Base-by-base conservation (phyloP, 2,329 filamentous ascomycete species). In the Orbilia javanica region DNA sequence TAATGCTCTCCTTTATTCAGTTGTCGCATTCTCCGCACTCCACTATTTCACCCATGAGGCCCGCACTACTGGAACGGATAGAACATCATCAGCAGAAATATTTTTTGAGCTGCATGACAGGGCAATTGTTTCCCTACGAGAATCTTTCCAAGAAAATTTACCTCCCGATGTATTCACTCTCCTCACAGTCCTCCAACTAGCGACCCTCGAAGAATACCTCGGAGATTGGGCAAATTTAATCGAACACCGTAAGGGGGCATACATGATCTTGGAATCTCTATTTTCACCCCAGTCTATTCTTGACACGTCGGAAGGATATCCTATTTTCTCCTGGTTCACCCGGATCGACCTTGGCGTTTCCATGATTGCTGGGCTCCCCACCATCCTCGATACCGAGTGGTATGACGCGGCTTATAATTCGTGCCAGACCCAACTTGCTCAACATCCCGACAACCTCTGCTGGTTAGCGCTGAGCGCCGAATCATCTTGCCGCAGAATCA, bases 211-310 rank as follows among this genome's bases (percentile, higher is more conserved):
- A 93, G 96, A 98, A 85, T 96, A 94, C 82, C 87, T 98, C 53
- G 96, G 96, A 11, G 96, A 99, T 83, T 98, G 94, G 94, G 90
- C 96, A 66, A 97, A 96, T 82, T 87, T 98, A 15, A 91, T 96
- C 84, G 93, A 94, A 22, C 96, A 98, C 83, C 94, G 97, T 83
- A 93, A 92, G 83, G 96, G 95, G 10, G 96, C 96, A 0, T 89
- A 92, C 82, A 90, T 93, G 79, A 91, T 98, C 81, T 86, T 98
- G 53, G 91, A 88, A 0, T 89, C 91, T 50, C 85, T 97, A 0
- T 94, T 93, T 83, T 93, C 90, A 0, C 92, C 93, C 0, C 87
- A 94, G 79, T 91, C 90, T 0, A 89, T 93, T 50, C 90, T 91
- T 85, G 86, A 92, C 80, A 92, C 91, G 8, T 87, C 91, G 3